phyloP scores from a whole-genome alignment of 176 grass and related monocot genomes.

The Oryza punctata region DNA sequence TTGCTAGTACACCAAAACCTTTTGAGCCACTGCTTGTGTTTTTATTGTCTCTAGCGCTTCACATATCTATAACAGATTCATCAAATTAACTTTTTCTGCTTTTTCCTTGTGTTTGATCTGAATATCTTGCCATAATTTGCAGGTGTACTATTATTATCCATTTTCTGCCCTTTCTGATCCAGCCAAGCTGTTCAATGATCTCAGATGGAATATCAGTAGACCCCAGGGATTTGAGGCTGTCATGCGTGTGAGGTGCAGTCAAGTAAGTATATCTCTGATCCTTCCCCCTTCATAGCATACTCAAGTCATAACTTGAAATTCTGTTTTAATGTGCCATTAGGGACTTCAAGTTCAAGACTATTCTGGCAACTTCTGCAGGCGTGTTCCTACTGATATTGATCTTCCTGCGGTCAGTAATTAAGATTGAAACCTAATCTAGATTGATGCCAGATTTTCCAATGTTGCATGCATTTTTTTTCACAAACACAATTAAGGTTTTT shows the following conservation, averaged over 20 bases:
- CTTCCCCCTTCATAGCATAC: neutral
- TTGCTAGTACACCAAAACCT: neutral
- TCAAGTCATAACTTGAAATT: slow-evolving; percentile 24
- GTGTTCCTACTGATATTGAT: slow-evolving; percentile 91
- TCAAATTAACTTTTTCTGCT: neutral
- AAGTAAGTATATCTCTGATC: slow-evolving; percentile 45
- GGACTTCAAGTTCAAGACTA: slow-evolving; percentile 92
- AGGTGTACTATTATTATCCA: slow-evolving; percentile 92
- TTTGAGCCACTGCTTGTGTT: neutral
- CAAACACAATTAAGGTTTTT: neutral
- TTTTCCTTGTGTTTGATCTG: neutral
- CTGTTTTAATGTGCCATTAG: slow-evolving; percentile 29
- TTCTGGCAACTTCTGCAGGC: slow-evolving; percentile 84
- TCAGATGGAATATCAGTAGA: slow-evolving; percentile 92
- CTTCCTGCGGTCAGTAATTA: slow-evolving; percentile 70
- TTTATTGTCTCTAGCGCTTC: neutral
- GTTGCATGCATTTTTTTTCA: neutral
- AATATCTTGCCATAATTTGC: slow-evolving; percentile 34
- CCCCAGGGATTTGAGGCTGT: slow-evolving; percentile 97
- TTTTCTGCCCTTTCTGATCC: slow-evolving; percentile 93
- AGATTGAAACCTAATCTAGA: neutral
- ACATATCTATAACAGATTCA: neutral
- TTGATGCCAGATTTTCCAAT: neutral
- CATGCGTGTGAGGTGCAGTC: slow-evolving; percentile 91
- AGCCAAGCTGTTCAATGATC: slow-evolving; percentile 90